A percentile compares a stretch with the other conserved stretches of the same genome.
Conservation (phyloP, 306 rosid genomes). For the Fragaria ananassa region DNA sequence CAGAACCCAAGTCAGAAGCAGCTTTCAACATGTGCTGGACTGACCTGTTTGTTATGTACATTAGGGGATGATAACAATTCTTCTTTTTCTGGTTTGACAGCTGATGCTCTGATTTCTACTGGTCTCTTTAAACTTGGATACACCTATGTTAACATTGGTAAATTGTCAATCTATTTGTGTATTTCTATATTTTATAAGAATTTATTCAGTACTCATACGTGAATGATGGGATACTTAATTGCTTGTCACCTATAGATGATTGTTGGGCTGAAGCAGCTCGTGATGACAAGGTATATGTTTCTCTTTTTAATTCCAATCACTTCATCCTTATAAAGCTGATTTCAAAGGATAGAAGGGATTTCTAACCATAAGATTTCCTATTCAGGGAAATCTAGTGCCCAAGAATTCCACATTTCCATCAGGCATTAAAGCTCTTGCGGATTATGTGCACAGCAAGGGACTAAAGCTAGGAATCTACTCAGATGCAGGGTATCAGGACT, state of each 20-base stretch:
- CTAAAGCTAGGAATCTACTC: slow-evolving; percentile 95
- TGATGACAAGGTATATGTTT: slow-evolving; percentile 48
- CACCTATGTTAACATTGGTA: slow-evolving; percentile 81
- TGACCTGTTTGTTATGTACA: not conserved
- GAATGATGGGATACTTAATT: slow-evolving; percentile 5
- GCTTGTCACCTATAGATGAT: slow-evolving; percentile 55
- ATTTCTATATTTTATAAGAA: not conserved
- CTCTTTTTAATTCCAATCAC: not conserved
- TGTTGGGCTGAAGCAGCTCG: slow-evolving; percentile 94
- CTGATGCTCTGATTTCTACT: slow-evolving; percentile 84
- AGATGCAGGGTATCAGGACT: slow-evolving; percentile 76
- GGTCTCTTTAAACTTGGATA: slow-evolving; percentile 92
- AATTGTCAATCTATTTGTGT: not conserved
- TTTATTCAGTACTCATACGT: not conserved
- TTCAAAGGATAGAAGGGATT: not conserved
- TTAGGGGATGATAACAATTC: not conserved
- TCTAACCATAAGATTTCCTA: not conserved
- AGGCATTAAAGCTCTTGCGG: slow-evolving; percentile 87
- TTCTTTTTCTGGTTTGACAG: slow-evolving; percentile 40
- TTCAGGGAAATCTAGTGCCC: slow-evolving; percentile 67
- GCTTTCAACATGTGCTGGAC: not conserved
- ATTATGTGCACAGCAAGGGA: slow-evolving; percentile 87
- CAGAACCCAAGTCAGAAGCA: not conserved
- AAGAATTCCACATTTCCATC: slow-evolving; percentile 87
- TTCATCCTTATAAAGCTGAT: not conserved